phyloP scores from a whole-genome alignment of 2,329 filamentous ascomycete species.

The Stagonosporopsis rhizophila region DNA sequence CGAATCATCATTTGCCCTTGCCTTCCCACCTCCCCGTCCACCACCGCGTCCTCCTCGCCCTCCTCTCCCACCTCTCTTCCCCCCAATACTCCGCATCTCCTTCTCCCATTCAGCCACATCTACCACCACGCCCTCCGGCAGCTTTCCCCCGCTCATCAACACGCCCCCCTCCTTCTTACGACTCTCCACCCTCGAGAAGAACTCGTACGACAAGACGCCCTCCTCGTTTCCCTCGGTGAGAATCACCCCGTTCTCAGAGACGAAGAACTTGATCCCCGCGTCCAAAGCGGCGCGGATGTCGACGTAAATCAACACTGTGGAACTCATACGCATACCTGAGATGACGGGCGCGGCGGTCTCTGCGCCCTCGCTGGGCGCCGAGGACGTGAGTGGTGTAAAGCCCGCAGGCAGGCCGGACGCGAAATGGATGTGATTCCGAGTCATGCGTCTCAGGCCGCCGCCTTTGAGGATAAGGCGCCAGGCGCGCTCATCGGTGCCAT shows the following conservation, averaged over 20 bases:
- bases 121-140: conserved; percentile 51
- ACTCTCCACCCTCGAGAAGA: conserved; percentile 75
- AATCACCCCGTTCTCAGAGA: conserved; percentile 60
- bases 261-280: conserved; percentile 73
- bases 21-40: conserved; percentile 26
- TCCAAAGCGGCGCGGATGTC: conserved; percentile 71
- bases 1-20: conserved; percentile 32
- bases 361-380: conserved; percentile 27
- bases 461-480: conserved; percentile 77
- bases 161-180: conserved; percentile 66
- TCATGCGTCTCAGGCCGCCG: conserved; percentile 83
- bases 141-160: conserved; percentile 74
- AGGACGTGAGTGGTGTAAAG: conserved; percentile 38
- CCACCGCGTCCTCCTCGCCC: conserved; percentile 24
- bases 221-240: conserved; percentile 58
- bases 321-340: conserved; percentile 76
- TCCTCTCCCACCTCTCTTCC: conserved; percentile 33
- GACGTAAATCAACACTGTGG: conserved; percentile 73
- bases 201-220: conserved; percentile 49
- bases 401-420: conserved; percentile 71
- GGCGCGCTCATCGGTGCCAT: conserved; percentile 86
- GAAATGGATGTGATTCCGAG: conserved; percentile 88
- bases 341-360: conserved; percentile 62
- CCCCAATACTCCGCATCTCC: conserved; percentile 32
- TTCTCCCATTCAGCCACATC: conserved; percentile 48